Conservation (phyloP, 257 asterid species). For the Marsdenia floribunda region DNA sequence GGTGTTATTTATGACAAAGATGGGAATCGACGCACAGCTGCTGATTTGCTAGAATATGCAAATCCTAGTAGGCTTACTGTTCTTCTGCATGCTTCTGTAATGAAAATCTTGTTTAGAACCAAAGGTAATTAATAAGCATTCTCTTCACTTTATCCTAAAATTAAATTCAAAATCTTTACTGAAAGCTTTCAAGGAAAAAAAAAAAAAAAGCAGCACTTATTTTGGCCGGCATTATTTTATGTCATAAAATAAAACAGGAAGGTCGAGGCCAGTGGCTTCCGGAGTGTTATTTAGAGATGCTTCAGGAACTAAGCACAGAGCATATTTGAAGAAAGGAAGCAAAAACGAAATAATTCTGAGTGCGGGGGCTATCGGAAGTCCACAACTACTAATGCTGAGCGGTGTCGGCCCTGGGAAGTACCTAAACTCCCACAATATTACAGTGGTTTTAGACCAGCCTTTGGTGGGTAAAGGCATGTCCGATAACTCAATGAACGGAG, state of each 20-base stretch:
- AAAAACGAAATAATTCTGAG: slow-evolving; percentile 64
- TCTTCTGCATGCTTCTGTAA: slow-evolving; percentile 61
- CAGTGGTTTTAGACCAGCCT: slow-evolving; percentile 56
- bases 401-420: slow-evolving; percentile 67
- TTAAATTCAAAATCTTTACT: too few species aligned
- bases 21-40: slow-evolving; percentile 59
- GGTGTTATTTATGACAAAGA: slow-evolving; percentile 9
- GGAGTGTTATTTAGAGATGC: slow-evolving; percentile 73
- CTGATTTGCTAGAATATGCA: slow-evolving; percentile 62
- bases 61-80: slow-evolving; percentile 47
- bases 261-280: slow-evolving; percentile 43
- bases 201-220: too few species aligned
- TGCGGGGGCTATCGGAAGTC: slow-evolving; percentile 24
- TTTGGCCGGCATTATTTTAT: too few species aligned
- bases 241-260: not conserved
- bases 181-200: too few species aligned
- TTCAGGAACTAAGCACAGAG: slow-evolving; percentile 46
- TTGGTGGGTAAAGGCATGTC: slow-evolving; percentile 82
- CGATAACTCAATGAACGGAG: slow-evolving; percentile 91
- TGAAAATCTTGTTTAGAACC: slow-evolving; percentile 38
- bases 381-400: slow-evolving; percentile 71
- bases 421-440: slow-evolving; percentile 50
- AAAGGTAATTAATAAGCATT: slow-evolving; percentile 33
- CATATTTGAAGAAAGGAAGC: slow-evolving; percentile 44
- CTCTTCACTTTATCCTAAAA: not conserved